Base-by-base conservation (phyloP, 176 grass and related monocot genomes). In the Cymbopogon citratus region DNA sequence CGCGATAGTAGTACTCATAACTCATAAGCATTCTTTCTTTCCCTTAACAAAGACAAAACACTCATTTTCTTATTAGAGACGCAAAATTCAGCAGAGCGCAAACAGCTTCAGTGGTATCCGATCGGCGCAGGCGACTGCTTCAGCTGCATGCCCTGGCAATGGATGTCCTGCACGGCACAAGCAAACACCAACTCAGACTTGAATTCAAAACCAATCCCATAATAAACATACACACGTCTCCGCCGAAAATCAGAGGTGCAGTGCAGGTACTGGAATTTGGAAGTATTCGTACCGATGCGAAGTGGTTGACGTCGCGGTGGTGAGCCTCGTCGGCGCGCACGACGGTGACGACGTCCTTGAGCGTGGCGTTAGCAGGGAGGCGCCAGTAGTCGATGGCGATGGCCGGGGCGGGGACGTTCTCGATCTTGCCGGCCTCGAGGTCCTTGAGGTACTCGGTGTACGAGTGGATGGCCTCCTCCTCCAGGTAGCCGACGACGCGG, bases 381-480 rank as follows among this genome's bases (percentile, higher is more conserved):
- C 92, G 80, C 92, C 92, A 94, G 83, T 89, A 94, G 77, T 94
- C 89, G 67, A 94, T 84, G 88, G 89, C 92, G 49, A 94, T 94
- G 92, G 89, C 80, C 23, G 92, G 89, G 66, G 92, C 92, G 1
- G 92, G 89, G 60, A 89, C 48, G 67, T 94, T 94, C 1, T 86
- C 73, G 27, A 91, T 89, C 76, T 86, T 89, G 76, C 92, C 89
- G 34, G 77, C 80, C 38, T 91, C 92, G 6, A 94, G 86, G 77
- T 94, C 92, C 66, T 75, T 87, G 83, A 94, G 89, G 86, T 70
- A 94, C 80, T 91, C 92, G 1, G 86, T 91, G 89, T 94, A 94
- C 61, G 92, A 94, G 80, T 87, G 88, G 80, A 94, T 80, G 40
- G 92, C 92, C 83, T 94, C 92, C 89, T 94, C 92, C 86, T 94